Base-by-base conservation (phyloP, 805 yeast genomes). In the Pichia exigua region DNA sequence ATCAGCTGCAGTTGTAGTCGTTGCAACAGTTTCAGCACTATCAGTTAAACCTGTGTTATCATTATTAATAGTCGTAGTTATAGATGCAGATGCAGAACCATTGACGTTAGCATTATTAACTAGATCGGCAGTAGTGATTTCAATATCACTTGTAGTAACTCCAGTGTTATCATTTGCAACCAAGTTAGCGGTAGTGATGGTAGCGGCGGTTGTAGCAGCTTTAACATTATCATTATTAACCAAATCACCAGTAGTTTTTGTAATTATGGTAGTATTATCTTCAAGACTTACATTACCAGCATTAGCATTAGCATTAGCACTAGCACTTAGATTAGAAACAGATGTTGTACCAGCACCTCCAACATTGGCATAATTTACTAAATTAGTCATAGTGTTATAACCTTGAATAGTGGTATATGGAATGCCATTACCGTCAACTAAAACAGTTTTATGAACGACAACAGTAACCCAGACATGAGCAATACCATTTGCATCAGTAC, bases 381-480 rank as follows among this genome's bases (percentile, higher is more conserved):
- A 35, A 35, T 35, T 35, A 35, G 39, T n/a, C 20, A 35, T 15
- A n/a, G 39, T 35, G 3, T 35, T 6, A 8, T 17, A 11, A 2
- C 58, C 43, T 2, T 57, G 18, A 45, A 59, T 32, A 13, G 59
- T 27, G 15, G 54, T 22, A 41, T 53, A 30, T 15, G 51, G 49
- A 13, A 54, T 22, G 11, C 54, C 53, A 18, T 61, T 44, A 26
- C 28, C 43, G 22, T 48, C 30, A n/a, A 48, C 51, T 27, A 48
- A 5, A n/a, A 48, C 42, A 11, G 45, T 44, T 30, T 49, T 45
- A 7, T 30, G 35, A 30, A 30, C 7, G 8, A 48, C 49, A 28
- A 27, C 20, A 5, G 51, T 48, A 22, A 48, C 44, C 12, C 46
- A n/a, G 42, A 51, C 51, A 42, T 52, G 57, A 45, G 50, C 56